Base-by-base conservation (phyloP, 2,329 filamentous ascomycete species). In the Parascedosporium putredinis region DNA sequence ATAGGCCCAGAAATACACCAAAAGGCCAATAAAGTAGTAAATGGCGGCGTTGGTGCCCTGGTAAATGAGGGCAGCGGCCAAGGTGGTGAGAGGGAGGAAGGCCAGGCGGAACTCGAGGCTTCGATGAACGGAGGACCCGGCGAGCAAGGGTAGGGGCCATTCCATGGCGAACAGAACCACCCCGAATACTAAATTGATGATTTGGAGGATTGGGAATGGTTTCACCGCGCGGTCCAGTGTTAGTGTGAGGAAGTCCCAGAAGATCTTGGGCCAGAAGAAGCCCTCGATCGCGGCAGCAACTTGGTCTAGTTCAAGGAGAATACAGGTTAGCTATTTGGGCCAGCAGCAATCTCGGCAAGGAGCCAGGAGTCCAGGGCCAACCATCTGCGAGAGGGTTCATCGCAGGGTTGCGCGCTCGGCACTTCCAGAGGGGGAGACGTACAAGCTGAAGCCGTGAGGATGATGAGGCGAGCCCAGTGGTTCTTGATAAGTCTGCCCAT, bases 401-500 rank as follows among this genome's bases (percentile, higher is more conserved):
- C n/a, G n/a, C n/a, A n/a, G n/a, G n/a, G n/a, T n/a, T n/a, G n/a
- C n/a, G n/a, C n/a, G n/a, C n/a, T n/a, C n/a, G n/a, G n/a, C n/a
- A n/a, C n/a, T n/a, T n/a, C n/a, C n/a, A n/a, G 38, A 3, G 12
- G 27, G 40, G 25, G 38, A 10, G 14, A 71, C 73, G 54, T 80
- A 89, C 86, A 90, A 51, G 73, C 67, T 56, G 88, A 84, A 33
- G 93, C 88, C 24, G 87, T 88, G 64, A 98, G 74, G 67, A 95
- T 78, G 63, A 98, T 93, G 61, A 98, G 83, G 54, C 93, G 85
- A 58, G 89, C 93, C 88, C 88, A 95, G 74, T 98, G 93, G 74
- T 97, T 97, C 78, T 98, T 98, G 74, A 98, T 97, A 64, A 98
- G 83, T 70, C 85, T 93, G 68, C 93, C 93, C 93, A 98, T 98